Evolutionary conservation across 176 grass and related monocot species (phyloP).

Genomic region (Zoysia japonica): DNA sequence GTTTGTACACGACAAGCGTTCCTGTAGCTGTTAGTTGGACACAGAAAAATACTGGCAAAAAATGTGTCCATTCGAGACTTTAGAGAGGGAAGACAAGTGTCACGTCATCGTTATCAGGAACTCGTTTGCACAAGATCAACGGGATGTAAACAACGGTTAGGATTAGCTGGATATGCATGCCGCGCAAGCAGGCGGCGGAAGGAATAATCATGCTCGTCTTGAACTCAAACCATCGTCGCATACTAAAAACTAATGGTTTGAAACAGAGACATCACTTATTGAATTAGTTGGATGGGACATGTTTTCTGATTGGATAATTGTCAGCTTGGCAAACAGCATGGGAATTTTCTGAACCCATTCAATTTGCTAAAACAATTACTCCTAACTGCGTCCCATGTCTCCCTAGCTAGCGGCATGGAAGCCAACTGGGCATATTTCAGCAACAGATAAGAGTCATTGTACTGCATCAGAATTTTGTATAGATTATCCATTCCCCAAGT

Average conservation of each 20-base stretch:
- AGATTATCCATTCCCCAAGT: too few species aligned
- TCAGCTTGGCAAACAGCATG: neutral
- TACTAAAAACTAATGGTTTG: too few species aligned
- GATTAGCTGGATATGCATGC: neutral
- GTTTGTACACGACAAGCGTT: neutral
- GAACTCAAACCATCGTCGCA: too few species aligned
- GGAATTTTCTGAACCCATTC: neutral
- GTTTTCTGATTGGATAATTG: too few species aligned
- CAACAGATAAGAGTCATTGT: neutral
- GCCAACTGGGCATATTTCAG: neutral
- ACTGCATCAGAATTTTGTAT: too few species aligned
- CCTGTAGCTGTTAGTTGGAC: neutral
- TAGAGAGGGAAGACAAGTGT: neutral
- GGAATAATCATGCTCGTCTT: neutral
- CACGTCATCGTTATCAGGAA: neutral
- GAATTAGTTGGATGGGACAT: too few species aligned
- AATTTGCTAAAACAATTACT: neutral
- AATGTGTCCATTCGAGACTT: neutral
- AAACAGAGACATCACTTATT: too few species aligned
- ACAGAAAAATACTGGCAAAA: neutral
- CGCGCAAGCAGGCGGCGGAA: neutral
- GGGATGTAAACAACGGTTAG: neutral
- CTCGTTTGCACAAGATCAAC: neutral
- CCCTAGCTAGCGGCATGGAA: neutral
- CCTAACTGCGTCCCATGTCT: too few species aligned